These are phyloP conservation scores for Mycena latifolia DNA, from an alignment of 768 basidiomycete species.

Conservation along the genomic window DNA sequence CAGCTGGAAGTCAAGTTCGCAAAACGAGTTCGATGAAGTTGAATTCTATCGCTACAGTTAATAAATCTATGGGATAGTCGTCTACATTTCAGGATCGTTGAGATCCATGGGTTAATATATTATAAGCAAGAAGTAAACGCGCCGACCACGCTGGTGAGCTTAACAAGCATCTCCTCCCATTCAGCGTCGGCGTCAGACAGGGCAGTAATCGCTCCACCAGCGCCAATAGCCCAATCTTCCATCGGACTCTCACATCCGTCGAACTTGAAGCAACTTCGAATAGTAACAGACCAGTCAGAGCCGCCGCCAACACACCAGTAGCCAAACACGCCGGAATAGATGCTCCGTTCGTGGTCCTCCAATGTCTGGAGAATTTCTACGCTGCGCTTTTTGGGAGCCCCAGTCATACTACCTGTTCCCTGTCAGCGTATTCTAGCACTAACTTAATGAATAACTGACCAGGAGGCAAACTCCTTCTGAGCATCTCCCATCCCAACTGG, in stretches of 20 bases:
- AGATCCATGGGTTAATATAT: conserved; percentile 35
- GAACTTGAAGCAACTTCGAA: conserved; percentile 91
- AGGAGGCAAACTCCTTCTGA: conserved; percentile 86
- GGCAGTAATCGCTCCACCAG: conserved; percentile 97
- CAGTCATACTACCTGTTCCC: conserved; percentile 91
- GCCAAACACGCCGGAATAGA: conserved; percentile 95
- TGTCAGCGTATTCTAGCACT: conserved; percentile 7
- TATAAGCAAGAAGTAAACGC: conserved; percentile 55
- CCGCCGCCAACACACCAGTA: conserved; percentile 92
- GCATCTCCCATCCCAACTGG: conserved; percentile 81
- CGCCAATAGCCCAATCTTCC: conserved; percentile 85
- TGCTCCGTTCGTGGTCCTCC: conserved; percentile 76
- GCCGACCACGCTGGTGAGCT: conserved; percentile 82
- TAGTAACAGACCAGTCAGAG: conserved; percentile 94
- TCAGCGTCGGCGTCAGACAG: conserved; percentile 87
- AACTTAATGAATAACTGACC: conserved; percentile 58
- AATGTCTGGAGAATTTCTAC: conserved; percentile 89
- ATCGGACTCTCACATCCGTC: conserved; percentile 49
- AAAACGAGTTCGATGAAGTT: conserved; percentile 21
- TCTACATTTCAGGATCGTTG: conserved; percentile 29
- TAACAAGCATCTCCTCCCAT: conserved; percentile 96
- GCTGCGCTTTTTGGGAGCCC: conserved; percentile 95
- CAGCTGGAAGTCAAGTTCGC: not conserved
- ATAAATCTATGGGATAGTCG: conserved; percentile 22
- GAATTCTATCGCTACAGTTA: conserved; percentile 37